Conservation (phyloP, 768 basidiomycete species). For the Phaeolepiota aurea region DNA sequence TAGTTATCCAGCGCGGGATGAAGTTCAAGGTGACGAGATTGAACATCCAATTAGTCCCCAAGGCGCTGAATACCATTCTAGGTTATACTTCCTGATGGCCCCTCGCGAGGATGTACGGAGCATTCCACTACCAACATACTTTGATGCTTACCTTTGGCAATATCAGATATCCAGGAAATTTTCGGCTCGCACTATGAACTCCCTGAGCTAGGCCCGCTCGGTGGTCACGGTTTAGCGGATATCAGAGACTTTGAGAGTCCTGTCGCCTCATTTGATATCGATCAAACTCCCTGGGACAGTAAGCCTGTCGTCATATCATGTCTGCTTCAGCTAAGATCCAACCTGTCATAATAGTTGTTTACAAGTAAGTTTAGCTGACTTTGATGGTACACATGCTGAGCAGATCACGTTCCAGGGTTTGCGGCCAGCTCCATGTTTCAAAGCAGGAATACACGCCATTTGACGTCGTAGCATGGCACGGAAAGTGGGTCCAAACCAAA, state of each 20-base stretch:
- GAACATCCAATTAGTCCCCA: no score
- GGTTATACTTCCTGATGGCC: slow-evolving; percentile 48
- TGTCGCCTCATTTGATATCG: slow-evolving; percentile 39
- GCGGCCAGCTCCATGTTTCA: slow-evolving; percentile 45
- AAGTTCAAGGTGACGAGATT: slow-evolving; percentile 61
- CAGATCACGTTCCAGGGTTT: slow-evolving; percentile 34
- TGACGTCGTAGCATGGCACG: slow-evolving; percentile 67
- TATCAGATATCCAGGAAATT: slow-evolving; percentile 51
- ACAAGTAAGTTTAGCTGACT: background rate
- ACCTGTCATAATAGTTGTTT: background rate
- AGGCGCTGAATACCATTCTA: no score
- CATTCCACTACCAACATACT: background rate
- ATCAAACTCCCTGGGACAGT: background rate
- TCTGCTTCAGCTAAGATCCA: no score
- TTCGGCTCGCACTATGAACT: slow-evolving; percentile 56
- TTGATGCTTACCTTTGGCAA: background rate
- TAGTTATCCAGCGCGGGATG: slow-evolving; percentile 59
- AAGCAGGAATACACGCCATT: slow-evolving; percentile 60
- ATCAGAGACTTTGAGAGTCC: slow-evolving; percentile 57
- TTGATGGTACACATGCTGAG: no score
- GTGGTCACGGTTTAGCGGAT: slow-evolving; percentile 60
- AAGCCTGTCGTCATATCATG: no score
- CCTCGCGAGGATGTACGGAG: slow-evolving; percentile 50
- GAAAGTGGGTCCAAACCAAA: slow-evolving; percentile 37
- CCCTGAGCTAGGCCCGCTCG: slow-evolving; percentile 59